Conservation (phyloP, 768 basidiomycete species). For the Tylopilus sp. region DNA sequence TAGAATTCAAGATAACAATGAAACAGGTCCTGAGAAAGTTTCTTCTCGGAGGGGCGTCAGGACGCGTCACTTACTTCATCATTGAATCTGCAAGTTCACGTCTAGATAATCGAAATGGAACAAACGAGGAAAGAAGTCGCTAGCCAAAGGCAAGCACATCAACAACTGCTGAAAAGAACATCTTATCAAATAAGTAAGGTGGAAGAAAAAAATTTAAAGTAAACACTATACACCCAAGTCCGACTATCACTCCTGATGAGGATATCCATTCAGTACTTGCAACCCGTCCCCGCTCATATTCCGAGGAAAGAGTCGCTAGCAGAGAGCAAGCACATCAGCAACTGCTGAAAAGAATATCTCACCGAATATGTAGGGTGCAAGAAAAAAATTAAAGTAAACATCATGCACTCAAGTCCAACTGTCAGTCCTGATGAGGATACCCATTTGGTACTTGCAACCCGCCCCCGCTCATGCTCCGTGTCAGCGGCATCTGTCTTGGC, state of each 20-base stretch:
- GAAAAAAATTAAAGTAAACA: background rate
- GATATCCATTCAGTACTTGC: slow-evolving; percentile 14
- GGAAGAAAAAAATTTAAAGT: background rate
- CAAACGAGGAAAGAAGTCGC: background rate
- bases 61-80: too few relatives aligned
- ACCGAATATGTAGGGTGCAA: too few relatives aligned
- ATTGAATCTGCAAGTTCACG: background rate
- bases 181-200: too few relatives aligned
- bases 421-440: slow-evolving; percentile 8
- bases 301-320: too few relatives aligned
- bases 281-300: slow-evolving; percentile 25
- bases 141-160: background rate
- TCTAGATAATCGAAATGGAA: too few relatives aligned
- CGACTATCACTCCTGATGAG: slow-evolving; percentile 2
- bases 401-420: background rate
- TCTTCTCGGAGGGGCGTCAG: too few relatives aligned
- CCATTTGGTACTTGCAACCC: slow-evolving; percentile 15
- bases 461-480: slow-evolving; percentile 32
- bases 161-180: too few relatives aligned
- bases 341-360: too few relatives aligned
- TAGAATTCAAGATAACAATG: too few relatives aligned
- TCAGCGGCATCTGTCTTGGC: slow-evolving; percentile 41
- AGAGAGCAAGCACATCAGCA: background rate
- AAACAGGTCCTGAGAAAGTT: too few relatives aligned
- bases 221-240: background rate